Evolutionary conservation across 2,329 filamentous ascomycete species (phyloP).

Genomic region (Aspergillus melleus): DNA sequence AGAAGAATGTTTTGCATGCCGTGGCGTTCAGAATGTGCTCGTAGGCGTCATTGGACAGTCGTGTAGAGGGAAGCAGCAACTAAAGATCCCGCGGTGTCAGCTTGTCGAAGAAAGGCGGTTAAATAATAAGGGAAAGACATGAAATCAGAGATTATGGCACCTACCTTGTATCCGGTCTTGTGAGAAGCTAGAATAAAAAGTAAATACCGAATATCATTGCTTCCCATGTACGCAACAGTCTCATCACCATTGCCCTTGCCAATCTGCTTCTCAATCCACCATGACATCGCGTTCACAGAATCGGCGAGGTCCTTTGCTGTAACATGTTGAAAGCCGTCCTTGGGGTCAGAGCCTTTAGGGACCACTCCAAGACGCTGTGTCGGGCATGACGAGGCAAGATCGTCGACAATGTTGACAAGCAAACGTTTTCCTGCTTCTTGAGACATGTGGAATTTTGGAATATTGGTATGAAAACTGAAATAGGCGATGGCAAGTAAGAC

Average conservation of each 20-base stretch:
- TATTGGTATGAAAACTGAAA: too few relatives aligned
- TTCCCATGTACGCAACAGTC: conserved; percentile 22
- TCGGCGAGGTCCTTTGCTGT: conserved; percentile 21
- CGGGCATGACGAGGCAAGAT: background rate
- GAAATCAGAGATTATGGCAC: background rate
- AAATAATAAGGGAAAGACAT: background rate
- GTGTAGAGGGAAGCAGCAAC: conserved; percentile 20
- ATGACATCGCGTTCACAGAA: conserved; percentile 21
- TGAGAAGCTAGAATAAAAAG: conserved; percentile 20
- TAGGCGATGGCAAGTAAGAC: too few relatives aligned
- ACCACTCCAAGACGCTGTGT: conserved; percentile 3
- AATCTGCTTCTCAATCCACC: conserved; percentile 28
- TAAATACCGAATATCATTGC: conserved; percentile 23
- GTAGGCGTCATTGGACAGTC: conserved; percentile 21
- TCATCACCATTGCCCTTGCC: conserved; percentile 11
- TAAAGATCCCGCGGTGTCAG: background rate
- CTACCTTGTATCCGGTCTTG: conserved; percentile 22
- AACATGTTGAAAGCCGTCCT: conserved; percentile 10
- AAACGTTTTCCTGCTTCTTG: background rate
- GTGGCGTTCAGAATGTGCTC: conserved; percentile 18
- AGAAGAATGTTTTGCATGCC: conserved; percentile 23
- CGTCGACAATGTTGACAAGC: background rate
- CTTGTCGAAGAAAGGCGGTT: too few relatives aligned
- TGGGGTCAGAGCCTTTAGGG: background rate
- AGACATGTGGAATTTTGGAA: background rate